Evolutionary conservation across 768 basidiomycete genomes (phyloP), one percentile per base, ranked within the genome.

Genomic region (Mycena belliarum): DNA sequence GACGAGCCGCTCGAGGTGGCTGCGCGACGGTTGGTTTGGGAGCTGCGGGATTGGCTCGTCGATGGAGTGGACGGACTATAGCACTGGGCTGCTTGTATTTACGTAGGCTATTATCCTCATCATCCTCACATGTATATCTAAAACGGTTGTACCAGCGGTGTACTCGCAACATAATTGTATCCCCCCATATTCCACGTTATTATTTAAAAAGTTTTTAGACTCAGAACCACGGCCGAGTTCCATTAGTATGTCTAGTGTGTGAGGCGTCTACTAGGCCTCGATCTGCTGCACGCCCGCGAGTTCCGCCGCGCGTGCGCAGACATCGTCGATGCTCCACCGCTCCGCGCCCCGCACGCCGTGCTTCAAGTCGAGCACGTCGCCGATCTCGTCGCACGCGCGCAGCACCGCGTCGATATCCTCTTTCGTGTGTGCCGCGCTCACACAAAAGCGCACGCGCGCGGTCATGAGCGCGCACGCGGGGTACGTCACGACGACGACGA

Each of bases 351-450:
- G 40, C 23, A 79, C 54, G 3, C 86, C 87, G 69, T 95, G 88
- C 76, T 97, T 98, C 73, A 98, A 75, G 73, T 96, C 95, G 62
- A 99, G 75, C 25, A 91, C 69, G 66, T 91, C 89, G 25, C 97
- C 97, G 59, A 98, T 78, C 73, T 97, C 95, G 71, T 97, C 93
- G 66, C 89, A 93, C 9, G 96, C 95, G 41, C 81, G 75, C 46
- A 99, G 78, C 26, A 98, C 75, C 14, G 76, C 75, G 75, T 99
- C 97, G 56, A 98, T 85, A 68, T 99, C 97, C 65, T 94, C 90
- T 77, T 99, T 99, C 55, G 95, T 98, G 79, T 99, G 97, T 46
- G 94, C 79, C 12, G 96, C 91, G 55, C 91, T 93, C 16, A 98
- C 81, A 69, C 97, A 98, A 80, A 98, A 97, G 66, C 97, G 81